These are phyloP conservation scores for Reutealis trisperma DNA, from an alignment of 345 rosid genomes.

Conservation along the genomic window DNA sequence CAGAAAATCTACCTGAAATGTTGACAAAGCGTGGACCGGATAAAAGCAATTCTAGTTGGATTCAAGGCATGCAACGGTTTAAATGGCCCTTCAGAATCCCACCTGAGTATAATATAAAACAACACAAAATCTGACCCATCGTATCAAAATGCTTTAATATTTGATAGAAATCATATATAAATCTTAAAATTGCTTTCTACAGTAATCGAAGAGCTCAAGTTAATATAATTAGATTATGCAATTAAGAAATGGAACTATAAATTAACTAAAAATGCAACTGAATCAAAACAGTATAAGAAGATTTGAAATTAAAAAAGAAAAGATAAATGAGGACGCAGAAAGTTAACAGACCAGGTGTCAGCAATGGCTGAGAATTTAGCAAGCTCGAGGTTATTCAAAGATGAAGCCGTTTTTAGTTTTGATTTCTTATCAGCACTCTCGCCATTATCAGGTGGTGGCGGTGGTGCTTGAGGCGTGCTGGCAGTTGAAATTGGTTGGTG, in stretches of 20 bases:
- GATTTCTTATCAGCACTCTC: neutral
- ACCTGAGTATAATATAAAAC: conserved; percentile 43
- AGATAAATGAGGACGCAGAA: neutral
- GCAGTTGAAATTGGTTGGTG: conserved; percentile 3
- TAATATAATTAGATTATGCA: neutral
- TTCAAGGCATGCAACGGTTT: conserved; percentile 85
- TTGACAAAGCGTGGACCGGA: conserved; percentile 86
- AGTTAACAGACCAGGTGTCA: conserved; percentile 62
- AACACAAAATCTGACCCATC: neutral
- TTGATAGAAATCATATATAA: neutral
- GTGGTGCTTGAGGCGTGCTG: neutral
- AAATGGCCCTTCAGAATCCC: conserved; percentile 91
- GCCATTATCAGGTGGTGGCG: neutral
- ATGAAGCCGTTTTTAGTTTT: conserved; percentile 25
- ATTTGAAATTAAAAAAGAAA: too few species aligned
- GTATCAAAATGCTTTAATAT: neutral
- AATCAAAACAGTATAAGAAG: neutral
- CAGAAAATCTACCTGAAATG: conserved; percentile 59
- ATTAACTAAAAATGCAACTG: neutral
- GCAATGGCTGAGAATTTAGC: conserved; percentile 84
- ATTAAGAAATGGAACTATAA: neutral
- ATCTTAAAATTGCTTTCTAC: neutral
- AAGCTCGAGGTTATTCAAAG: conserved; percentile 69
- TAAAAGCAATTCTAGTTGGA: conserved; percentile 85
- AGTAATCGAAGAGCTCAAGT: neutral